These are phyloP conservation scores for Calonectria pseudoturangicola DNA, from an alignment of 2,329 filamentous ascomycete species.

Conservation along the genomic window DNA sequence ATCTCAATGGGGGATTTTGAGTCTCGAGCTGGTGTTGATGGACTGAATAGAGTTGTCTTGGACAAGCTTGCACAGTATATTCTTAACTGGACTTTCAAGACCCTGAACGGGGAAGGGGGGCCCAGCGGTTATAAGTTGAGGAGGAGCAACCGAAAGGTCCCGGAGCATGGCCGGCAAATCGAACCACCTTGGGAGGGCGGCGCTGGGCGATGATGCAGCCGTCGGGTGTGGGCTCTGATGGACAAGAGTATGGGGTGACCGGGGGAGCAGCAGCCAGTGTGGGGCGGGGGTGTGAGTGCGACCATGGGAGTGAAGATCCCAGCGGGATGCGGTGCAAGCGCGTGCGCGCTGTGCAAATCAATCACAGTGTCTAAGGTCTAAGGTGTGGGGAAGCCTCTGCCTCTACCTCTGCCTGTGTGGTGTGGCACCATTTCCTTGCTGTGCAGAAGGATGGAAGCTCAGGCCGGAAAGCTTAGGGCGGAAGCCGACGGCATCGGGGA, in stretches of 20 bases:
- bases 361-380: conserved; percentile 2
- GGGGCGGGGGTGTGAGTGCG: conserved; percentile 37
- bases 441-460: conserved; percentile 5
- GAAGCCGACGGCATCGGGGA: conserved; percentile 19
- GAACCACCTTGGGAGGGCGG: conserved; percentile 39
- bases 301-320: conserved; percentile 19
- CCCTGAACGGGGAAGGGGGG: conserved; percentile 14
- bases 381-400: conserved; percentile 6
- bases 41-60: conserved; percentile 10
- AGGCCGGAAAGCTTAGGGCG: conserved; percentile 14
- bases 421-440: conserved; percentile 16
- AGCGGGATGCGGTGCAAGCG: conserved; percentile 25
- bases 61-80: conserved; percentile 21
- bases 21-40: conserved; percentile 14
- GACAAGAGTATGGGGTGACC: conserved; percentile 14
- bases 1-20: conserved; percentile 10
- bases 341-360: conserved; percentile 16
- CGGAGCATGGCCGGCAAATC: conserved; percentile 38
- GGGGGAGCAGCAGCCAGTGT: conserved; percentile 11
- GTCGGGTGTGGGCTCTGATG: conserved; percentile 16
- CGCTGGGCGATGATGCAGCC: conserved; percentile 31
- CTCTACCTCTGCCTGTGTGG: no score
- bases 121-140: conserved; percentile 41
- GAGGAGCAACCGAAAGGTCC: conserved; percentile 34
- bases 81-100: conserved; percentile 23